Conservation (phyloP, 148 eudicot species). For the Chenopodium suecicum region DNA sequence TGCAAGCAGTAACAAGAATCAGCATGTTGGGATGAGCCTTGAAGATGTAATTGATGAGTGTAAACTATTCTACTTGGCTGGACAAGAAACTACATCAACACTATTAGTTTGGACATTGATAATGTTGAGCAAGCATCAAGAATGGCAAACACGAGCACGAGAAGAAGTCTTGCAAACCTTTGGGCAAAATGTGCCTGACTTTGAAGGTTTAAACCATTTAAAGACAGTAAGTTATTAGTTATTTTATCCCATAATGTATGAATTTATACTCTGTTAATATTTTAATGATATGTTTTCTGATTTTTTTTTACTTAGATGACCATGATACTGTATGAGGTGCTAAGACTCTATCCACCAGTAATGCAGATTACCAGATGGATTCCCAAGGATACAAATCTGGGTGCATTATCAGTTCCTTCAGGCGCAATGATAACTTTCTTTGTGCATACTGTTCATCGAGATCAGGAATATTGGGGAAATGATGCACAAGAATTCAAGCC, state of each 20-base stretch:
- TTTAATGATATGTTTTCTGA: not conserved
- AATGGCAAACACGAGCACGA: conserved; percentile 34
- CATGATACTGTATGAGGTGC: conserved; percentile 35
- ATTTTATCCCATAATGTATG: too few relatives aligned
- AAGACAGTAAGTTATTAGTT: conserved; percentile 26
- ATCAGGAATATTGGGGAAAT: conserved; percentile 26
- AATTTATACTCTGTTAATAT: too few relatives aligned
- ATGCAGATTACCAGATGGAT: not conserved
- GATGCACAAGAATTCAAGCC: conserved; percentile 32
- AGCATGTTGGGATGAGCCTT: conserved; percentile 22
- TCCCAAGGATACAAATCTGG: conserved; percentile 24
- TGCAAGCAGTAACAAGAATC: conserved; percentile 8
- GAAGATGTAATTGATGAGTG: conserved; percentile 35
- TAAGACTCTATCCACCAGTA: conserved; percentile 33
- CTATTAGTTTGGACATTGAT: conserved; percentile 30
- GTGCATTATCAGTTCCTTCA: conserved; percentile 17
- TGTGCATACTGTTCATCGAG: conserved; percentile 18
- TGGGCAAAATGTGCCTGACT: conserved; percentile 24
- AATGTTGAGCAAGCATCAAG: conserved; percentile 34
- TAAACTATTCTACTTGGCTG: conserved; percentile 32
- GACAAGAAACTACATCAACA: conserved; percentile 35
- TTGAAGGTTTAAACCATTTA: conserved; percentile 28
- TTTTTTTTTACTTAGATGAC: conserved; percentile 13
- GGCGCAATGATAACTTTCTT: conserved; percentile 11
- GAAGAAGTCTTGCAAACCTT: conserved; percentile 33